A percentile compares a stretch with the other conserved stretches of the same genome.
Evolutionary conservation across 2,329 filamentous ascomycete genomes (phyloP).

Genomic region (Phialophora macrospora): DNA sequence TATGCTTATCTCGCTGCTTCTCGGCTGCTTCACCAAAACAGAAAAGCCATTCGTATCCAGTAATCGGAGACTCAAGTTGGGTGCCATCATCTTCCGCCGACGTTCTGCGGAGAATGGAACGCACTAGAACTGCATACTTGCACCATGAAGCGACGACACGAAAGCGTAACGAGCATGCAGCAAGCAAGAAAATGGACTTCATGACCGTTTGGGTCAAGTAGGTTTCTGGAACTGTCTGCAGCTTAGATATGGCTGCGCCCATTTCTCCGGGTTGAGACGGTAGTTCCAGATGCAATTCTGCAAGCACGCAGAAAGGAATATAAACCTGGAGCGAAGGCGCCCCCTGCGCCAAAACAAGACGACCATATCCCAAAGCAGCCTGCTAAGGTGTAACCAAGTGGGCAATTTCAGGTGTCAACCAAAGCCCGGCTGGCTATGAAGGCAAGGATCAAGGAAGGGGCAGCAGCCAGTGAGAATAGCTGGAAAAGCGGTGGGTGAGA

Average conservation of each 20-base stretch:
- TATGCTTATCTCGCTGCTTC: background rate
- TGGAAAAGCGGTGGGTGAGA: slow-evolving; percentile 8
- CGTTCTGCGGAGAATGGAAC: background rate
- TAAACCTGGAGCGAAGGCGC: background rate
- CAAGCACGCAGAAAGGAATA: background rate
- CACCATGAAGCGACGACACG: background rate
- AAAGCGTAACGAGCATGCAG: background rate
- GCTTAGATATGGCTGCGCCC: background rate
- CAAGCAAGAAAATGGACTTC: background rate
- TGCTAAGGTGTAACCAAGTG: slow-evolving; percentile 17
- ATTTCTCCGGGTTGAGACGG: background rate
- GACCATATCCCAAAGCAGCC: slow-evolving; percentile 13
- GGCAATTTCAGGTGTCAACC: slow-evolving; percentile 12
- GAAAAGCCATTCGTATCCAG: background rate
- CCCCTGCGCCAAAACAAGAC: slow-evolving; percentile 20
- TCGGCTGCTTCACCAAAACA: background rate
- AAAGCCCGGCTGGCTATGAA: slow-evolving; percentile 1
- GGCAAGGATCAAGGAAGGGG: slow-evolving; percentile 3
- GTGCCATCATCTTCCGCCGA: background rate
- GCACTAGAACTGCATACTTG: slow-evolving; percentile 3
- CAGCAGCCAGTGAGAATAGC: slow-evolving; percentile 13
- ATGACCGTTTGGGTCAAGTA: background rate
- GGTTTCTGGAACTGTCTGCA: background rate
- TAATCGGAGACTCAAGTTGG: background rate
- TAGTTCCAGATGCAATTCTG: background rate